Evolutionary conservation across 2,329 filamentous ascomycete genomes (phyloP).

Genomic region (Botryosphaeria agaves): DNA sequence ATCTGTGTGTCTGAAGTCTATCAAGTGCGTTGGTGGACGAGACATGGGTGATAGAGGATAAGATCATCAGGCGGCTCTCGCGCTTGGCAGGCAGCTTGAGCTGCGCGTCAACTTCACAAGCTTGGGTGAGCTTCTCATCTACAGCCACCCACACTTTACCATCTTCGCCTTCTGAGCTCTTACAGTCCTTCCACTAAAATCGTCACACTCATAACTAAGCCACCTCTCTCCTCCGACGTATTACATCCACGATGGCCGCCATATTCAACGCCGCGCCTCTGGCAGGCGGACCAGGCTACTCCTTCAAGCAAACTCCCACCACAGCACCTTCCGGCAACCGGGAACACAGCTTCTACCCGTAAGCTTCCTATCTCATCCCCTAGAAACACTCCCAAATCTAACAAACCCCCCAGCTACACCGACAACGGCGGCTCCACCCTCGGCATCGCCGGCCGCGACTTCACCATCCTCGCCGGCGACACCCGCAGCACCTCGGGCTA

Average conservation of each 20-base stretch:
- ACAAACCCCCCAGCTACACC: slow-evolving; percentile 49
- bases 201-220: neutral
- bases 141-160: no score
- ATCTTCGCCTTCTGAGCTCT: neutral
- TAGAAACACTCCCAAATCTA: slow-evolving; percentile 2
- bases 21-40: neutral
- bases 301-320: slow-evolving; percentile 36
- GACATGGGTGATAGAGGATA: neutral
- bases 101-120: slow-evolving; percentile 1
- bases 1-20: no score
- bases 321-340: slow-evolving; percentile 29
- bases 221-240: neutral
- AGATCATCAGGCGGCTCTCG: neutral
- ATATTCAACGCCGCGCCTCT: slow-evolving; percentile 32
- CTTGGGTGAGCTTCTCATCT: no score
- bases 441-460: slow-evolving; percentile 84
- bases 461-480: slow-evolving; percentile 93
- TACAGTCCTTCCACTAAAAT: neutral
- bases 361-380: slow-evolving; percentile 19
- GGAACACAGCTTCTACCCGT: slow-evolving; percentile 89
- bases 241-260: slow-evolving; percentile 30
- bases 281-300: slow-evolving; percentile 38
- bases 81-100: slow-evolving; percentile 2
- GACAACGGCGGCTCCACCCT: slow-evolving; percentile 96
- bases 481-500: slow-evolving; percentile 91